These are phyloP conservation scores for Puya raimondii DNA, from an alignment of 176 grass and related monocot species.

Conservation along the genomic window DNA sequence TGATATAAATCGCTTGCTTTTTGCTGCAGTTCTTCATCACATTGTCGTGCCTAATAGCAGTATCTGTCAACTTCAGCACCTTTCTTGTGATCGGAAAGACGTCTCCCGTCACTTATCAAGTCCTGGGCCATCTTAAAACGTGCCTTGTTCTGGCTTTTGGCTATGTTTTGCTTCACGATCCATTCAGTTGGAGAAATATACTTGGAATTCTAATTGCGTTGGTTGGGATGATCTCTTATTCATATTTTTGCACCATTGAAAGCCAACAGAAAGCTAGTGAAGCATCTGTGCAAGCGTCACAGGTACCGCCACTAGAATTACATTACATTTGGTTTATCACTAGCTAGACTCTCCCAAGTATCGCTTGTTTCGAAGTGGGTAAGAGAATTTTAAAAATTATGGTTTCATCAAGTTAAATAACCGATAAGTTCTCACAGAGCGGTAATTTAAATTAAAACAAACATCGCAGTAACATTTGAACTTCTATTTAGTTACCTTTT, in stretches of 20 bases:
- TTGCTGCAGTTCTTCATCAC: constrained; percentile 85
- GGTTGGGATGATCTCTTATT: constrained; percentile 84
- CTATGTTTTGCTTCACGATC: constrained; percentile 91
- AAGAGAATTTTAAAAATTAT: too few relatives aligned
- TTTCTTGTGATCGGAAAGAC: constrained; percentile 98
- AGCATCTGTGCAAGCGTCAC: constrained; percentile 49
- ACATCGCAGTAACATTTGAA: too few relatives aligned
- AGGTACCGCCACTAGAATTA: constrained; percentile 37
- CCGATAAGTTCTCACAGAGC: too few relatives aligned
- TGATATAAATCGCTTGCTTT: constrained; percentile 17
- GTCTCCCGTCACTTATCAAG: constrained; percentile 97
- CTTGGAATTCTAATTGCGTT: constrained; percentile 87
- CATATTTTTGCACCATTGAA: constrained; percentile 73
- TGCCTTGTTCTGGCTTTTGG: constrained; percentile 90
- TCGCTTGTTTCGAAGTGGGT: not conserved
- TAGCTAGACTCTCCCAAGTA: not conserved
- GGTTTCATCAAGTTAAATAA: too few relatives aligned
- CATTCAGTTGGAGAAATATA: constrained; percentile 99
- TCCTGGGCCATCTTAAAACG: constrained; percentile 94
- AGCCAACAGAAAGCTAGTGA: constrained; percentile 58
- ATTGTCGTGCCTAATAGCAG: constrained; percentile 91
- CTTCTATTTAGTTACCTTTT: not conserved
- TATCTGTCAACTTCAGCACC: constrained; percentile 96
- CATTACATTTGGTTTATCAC: not conserved
- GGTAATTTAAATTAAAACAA: too few relatives aligned